Evolutionary conservation across 2,329 filamentous ascomycete genomes (phyloP), one percentile per base, ranked within the genome.

Genomic region (Aspergillus glaucus): DNA sequence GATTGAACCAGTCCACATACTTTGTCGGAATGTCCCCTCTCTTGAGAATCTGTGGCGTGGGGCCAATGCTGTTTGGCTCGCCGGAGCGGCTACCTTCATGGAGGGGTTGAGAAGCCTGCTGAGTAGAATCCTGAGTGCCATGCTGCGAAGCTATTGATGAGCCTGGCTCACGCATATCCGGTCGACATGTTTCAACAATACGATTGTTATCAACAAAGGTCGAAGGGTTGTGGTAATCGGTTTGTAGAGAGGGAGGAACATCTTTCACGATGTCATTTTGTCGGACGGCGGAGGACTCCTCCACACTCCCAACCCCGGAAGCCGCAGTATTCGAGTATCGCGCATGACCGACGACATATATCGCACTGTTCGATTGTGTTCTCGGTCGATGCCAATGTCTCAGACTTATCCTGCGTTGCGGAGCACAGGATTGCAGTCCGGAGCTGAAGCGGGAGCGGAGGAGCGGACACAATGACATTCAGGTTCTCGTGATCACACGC

Each of bases 391-490:
- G 51, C 55, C 55, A 60, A 46, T 56, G 55, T 44, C 55, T 52
- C 21, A 54, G 43, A 47, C 50, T 44, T 45, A 50, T 49, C 42
- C 51, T 54, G 47, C 48, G 50, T 37, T 51, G 54, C 50, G 53
- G 54, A 48, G 46, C 43, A 51, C 45, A 51, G 52, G 56, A 59
- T 15, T 55, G 53, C 46, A 64, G 56, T 53, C 60, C 59, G 45
- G 51, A 46, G 53, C 56, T 60, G 37, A 62, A 54, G 59, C 62
- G 62, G 50, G 55, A 56, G 47, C 58, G 64, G 55, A 61, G 56
- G 43, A 66, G 58, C 49, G 61, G 55, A 61, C 66, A 59, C 55
- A 56, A 54, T 58, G 57, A 68, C 66, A 69, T 69, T 65, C 66
- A 69, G 66, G 49, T 53, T 44, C 48, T 46, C 44, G 46, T 52